Evolutionary conservation across 345 rosid species (phyloP).

Genomic region (Toxicodendron radicans): DNA sequence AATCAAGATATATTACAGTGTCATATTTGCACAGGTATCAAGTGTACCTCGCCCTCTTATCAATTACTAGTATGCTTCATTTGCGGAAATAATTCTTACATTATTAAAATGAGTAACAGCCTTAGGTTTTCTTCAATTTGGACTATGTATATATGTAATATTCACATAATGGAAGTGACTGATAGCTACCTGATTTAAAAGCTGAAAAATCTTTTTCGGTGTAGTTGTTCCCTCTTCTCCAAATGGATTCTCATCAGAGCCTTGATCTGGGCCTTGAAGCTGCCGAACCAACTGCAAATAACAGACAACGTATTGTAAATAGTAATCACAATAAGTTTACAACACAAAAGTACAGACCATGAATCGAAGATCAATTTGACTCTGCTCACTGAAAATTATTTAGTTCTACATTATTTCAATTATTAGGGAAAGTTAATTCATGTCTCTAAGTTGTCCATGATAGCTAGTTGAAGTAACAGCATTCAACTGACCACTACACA

Average conservation of each 20-base stretch:
- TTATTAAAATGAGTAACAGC: not conserved
- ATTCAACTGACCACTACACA: not conserved
- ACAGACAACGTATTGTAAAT: slow-evolving; percentile 9
- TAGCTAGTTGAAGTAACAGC: not conserved
- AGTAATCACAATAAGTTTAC: slow-evolving; percentile 6
- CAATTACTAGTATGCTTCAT: not conserved
- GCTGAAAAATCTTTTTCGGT: slow-evolving; percentile 89
- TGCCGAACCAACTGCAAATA: slow-evolving; percentile 68
- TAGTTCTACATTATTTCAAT: not conserved
- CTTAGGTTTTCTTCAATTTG: not conserved
- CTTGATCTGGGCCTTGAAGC: slow-evolving; percentile 89
- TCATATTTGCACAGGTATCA: not conserved
- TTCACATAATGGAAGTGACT: slow-evolving; percentile 11
- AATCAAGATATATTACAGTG: not conserved
- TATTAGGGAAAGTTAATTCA: too few species aligned
- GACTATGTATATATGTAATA: not conserved
- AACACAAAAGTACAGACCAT: not conserved
- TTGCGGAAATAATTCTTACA: not conserved
- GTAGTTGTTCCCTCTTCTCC: slow-evolving; percentile 75
- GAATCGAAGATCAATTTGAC: not conserved
- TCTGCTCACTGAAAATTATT: not conserved
- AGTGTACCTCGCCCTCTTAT: not conserved
- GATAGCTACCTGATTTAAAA: slow-evolving; percentile 70
- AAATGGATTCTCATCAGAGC: slow-evolving; percentile 92
- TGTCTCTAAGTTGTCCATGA: not conserved